A percentile compares a stretch with the other conserved stretches of the same genome.
phyloP scores from a whole-genome alignment of 495 filamentous ascomycete genomes.

The Tuber borchii region DNA sequence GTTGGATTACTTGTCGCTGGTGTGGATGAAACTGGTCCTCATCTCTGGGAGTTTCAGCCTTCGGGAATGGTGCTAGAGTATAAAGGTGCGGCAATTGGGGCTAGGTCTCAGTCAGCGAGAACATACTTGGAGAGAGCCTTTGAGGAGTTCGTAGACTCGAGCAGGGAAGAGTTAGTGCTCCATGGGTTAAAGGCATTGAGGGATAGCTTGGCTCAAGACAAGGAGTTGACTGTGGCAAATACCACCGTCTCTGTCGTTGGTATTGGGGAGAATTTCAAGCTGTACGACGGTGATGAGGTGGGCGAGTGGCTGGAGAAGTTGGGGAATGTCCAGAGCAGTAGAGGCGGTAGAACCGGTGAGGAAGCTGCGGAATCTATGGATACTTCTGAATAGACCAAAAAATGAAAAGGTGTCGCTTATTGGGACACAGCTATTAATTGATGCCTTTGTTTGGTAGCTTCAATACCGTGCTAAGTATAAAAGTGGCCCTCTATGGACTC shows the following conservation, averaged over 20 bases:
- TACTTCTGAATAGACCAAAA: constrained; percentile 59
- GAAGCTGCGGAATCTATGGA: constrained; percentile 61
- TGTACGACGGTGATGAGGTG: constrained; percentile 85
- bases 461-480: neutral
- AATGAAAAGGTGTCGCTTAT: neutral
- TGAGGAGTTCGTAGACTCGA: constrained; percentile 65
- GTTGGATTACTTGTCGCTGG: constrained; percentile 90
- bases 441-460: neutral
- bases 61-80: constrained; percentile 95
- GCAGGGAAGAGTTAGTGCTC: constrained; percentile 75
- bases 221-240: constrained; percentile 93
- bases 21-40: constrained; percentile 84
- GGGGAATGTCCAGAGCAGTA: constrained; percentile 51
- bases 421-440: neutral
- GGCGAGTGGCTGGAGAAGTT: constrained; percentile 66
- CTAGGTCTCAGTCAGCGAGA: constrained; percentile 90
- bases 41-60: constrained; percentile 98
- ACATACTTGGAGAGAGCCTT: constrained; percentile 92
- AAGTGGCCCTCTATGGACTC: neutral
- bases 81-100: constrained; percentile 88
- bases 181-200: constrained; percentile 89
- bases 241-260: constrained; percentile 84
- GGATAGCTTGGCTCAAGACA: constrained; percentile 92
- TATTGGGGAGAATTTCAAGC: constrained; percentile 70
- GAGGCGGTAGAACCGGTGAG: constrained; percentile 40